Evolutionary conservation across 1,284 basidiomycete genomes (phyloP), one percentile per base, ranked within the genome.

Genomic region (Sanghuangporus sanghuang): DNA sequence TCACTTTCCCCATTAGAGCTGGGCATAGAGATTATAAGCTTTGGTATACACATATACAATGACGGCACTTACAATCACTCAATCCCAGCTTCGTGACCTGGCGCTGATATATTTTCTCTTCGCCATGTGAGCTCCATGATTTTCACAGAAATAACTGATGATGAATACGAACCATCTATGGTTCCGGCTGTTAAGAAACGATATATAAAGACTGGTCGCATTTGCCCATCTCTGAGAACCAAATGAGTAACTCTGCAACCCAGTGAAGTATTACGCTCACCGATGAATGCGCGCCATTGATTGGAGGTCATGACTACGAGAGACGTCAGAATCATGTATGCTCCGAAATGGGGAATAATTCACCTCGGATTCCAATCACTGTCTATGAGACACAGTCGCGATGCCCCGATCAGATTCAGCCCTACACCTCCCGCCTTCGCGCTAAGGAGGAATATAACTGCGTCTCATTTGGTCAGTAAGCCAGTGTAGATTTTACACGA

Each of bases 221-320:
- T 96, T 76, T 99, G 97, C 0, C 97, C 97, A 75, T 99, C 96
- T 23, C 93, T 95, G 69, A 7, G 50, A 62, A 57, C 55, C 63
- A 42, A 46, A 16, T 66, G 59, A 66, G 38, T 42, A 44, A 14
- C 50, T 18, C 23, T 39, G 23, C 12, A 6, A n/a, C n/a, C 38
- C 49, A 56, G 64, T 44, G 9, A 52, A 44, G 55, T 52, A n/a
- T 42, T n/a, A 4, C 40, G 44, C 80, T 65, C 66, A 94, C 93
- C 93, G 85, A 74, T 96, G 93, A 70, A 96, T 98, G 56, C 97
- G 86, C 59, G 95, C 96, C 96, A 99, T 99, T 1, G 96, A 92
- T 74, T 99, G 96, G 16, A 95, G 76, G 75, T 99, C 96, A 69
- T 92, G 91, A 68, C 90, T 92, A 57, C 53, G 40, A 27, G 42